phyloP scores from a whole-genome alignment of 495 filamentous ascomycete genomes.

The Tuber borchii region DNA sequence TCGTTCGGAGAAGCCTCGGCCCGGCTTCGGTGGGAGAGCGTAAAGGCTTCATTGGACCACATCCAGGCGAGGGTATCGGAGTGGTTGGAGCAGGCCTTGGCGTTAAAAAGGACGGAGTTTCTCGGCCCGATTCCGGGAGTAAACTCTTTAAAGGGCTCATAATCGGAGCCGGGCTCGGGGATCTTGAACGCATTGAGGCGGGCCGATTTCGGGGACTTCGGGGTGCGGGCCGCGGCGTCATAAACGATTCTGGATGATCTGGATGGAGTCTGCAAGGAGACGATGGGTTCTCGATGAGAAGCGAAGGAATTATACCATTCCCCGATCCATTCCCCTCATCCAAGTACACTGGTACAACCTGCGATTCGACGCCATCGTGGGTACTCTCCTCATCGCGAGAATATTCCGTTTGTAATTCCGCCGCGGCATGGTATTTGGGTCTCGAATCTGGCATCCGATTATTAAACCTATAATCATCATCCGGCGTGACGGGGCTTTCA shows the following conservation, averaged over 20 bases:
- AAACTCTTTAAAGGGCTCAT: constrained; percentile 5
- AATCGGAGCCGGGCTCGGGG: constrained; percentile 26
- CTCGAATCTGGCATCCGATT: constrained; percentile 12
- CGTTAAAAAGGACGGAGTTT: constrained; percentile 29
- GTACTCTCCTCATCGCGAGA: constrained; percentile 20
- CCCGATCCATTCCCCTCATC: constrained; percentile 19
- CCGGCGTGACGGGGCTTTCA: constrained; percentile 25
- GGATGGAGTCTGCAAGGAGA: constrained; percentile 8
- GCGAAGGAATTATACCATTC: constrained; percentile 15
- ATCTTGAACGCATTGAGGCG: constrained; percentile 25
- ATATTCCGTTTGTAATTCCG: constrained; percentile 10
- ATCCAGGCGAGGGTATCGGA: constrained; percentile 23
- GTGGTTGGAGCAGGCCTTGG: constrained; percentile 34
- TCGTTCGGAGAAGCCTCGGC: constrained; percentile 24
- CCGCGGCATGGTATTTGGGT: constrained; percentile 17
- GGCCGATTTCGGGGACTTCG: constrained; percentile 10
- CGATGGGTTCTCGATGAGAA: constrained; percentile 21
- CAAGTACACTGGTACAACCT: constrained; percentile 25
- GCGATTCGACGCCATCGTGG: constrained; percentile 26
- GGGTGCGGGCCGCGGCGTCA: constrained; percentile 16
- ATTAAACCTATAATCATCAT: constrained; percentile 21
- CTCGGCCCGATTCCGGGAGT: constrained; percentile 14
- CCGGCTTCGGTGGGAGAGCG: constrained; percentile 17
- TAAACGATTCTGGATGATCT: constrained; percentile 19
- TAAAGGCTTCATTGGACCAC: constrained; percentile 21